Percentiles rank a stretch among this genome's conserved stretches.
phyloP scores from a whole-genome alignment of 306 rosid species.

The Mimosa pudica region DNA sequence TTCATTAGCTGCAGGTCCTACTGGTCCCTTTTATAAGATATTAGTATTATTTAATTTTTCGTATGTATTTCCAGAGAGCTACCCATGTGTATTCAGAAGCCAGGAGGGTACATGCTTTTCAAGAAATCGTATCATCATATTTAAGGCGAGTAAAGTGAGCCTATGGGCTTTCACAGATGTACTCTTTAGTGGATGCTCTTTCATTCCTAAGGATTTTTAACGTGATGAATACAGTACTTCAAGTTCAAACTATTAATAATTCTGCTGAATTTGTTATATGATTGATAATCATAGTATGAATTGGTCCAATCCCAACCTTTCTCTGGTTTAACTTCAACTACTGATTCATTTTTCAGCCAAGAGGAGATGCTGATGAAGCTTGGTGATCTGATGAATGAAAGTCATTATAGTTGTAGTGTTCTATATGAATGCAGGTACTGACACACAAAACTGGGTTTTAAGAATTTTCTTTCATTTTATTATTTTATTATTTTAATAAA shows the following conservation, averaged over 20 bases:
- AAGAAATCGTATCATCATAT: conserved; percentile 62
- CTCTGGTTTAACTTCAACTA: background rate
- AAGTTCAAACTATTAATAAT: background rate
- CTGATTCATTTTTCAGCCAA: conserved; percentile 51
- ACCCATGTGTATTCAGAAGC: conserved; percentile 84
- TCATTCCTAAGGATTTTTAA: background rate
- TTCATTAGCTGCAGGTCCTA: background rate
- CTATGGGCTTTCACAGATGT: background rate
- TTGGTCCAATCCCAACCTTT: conserved; percentile 3
- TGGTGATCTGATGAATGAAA: conserved; percentile 80
- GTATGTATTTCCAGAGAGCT: conserved; percentile 59
- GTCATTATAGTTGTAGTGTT: conserved; percentile 78
- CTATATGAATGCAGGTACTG: conserved; percentile 79
- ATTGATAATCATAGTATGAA: conserved; percentile 6
- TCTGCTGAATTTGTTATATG: background rate
- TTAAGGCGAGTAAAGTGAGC: conserved; percentile 57
- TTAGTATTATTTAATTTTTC: conserved; percentile 15
- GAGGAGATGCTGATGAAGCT: conserved; percentile 68
- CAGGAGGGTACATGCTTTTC: conserved; percentile 67
- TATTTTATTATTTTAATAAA: background rate
- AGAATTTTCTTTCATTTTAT: background rate
- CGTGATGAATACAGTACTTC: background rate
- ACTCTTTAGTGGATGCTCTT: background rate
- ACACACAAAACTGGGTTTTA: background rate
- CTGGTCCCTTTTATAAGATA: background rate